Evolutionary conservation across 2,329 filamentous ascomycete genomes (phyloP).

Genomic region (Xenoacremonium recifei): DNA sequence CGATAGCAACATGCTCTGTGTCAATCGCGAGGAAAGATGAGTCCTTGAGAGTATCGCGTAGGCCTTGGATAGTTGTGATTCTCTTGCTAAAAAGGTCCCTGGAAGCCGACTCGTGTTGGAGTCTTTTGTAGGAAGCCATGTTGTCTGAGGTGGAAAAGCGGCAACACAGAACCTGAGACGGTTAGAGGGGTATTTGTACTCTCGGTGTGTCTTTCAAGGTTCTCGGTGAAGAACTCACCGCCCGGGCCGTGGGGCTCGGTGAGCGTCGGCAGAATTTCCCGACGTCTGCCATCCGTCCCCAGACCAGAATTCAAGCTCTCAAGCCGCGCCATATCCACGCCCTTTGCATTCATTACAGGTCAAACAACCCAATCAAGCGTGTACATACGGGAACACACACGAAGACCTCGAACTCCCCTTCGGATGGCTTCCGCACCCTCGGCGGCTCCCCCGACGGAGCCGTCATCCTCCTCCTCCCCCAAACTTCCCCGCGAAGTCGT

Average conservation of each 20-base stretch:
- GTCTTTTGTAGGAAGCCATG: slow-evolving; percentile 39
- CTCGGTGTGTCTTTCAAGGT: too few species aligned
- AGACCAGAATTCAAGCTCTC: too few species aligned
- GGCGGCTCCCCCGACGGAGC: slow-evolving; percentile 14
- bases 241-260: not conserved
- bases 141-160: not conserved
- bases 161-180: too few species aligned
- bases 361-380: too few species aligned
- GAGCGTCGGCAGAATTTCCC: slow-evolving; percentile 19
- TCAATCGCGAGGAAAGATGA: slow-evolving; percentile 10
- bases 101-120: slow-evolving; percentile 18
- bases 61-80: slow-evolving; percentile 5
- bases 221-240: too few species aligned
- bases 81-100: slow-evolving; percentile 10
- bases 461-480: slow-evolving; percentile 5
- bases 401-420: too few species aligned
- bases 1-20: slow-evolving; percentile 11
- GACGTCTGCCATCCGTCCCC: too few species aligned
- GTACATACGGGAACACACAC: too few species aligned
- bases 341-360: too few species aligned
- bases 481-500: slow-evolving; percentile 36
- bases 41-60: slow-evolving; percentile 3
- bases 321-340: too few species aligned
- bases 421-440: slow-evolving; percentile 21
- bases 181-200: too few species aligned